Evolutionary conservation across 192 early-diverging fungal genomes (phyloP).

Genomic region (Backusella mclennaniae): DNA sequence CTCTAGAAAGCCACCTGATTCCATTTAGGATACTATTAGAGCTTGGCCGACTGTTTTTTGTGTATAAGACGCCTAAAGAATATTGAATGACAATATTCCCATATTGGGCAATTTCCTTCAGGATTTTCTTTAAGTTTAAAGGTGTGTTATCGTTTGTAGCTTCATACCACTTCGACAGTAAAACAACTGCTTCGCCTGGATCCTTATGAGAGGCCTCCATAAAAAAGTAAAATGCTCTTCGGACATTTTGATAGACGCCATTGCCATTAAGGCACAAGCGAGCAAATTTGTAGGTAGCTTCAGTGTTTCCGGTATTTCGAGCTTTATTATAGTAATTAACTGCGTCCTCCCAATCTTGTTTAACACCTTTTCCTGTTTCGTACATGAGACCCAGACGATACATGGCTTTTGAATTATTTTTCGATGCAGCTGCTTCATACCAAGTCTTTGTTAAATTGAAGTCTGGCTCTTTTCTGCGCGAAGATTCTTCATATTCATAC

Average conservation of each 20-base stretch:
- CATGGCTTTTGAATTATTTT: slow-evolving; percentile 21
- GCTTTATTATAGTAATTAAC: slow-evolving; percentile 21
- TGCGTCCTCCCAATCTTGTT: slow-evolving; percentile 23
- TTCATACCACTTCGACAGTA: neutral
- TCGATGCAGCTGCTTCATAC: no score
- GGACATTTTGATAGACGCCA: neutral
- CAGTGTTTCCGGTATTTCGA: slow-evolving; percentile 11
- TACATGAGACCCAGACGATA: slow-evolving; percentile 23
- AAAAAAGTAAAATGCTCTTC: neutral
- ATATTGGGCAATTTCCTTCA: neutral
- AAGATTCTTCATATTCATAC: no score
- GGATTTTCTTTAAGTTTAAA: neutral
- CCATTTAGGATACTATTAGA: neutral
- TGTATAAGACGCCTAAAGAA: neutral
- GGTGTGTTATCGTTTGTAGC: neutral
- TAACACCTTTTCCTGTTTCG: slow-evolving; percentile 28
- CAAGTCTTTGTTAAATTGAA: no score
- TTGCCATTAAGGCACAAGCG: neutral
- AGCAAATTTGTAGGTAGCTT: slow-evolving; percentile 8
- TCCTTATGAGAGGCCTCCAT: neutral
- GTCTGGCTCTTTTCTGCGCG: no score
- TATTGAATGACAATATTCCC: neutral
- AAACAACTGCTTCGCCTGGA: neutral
- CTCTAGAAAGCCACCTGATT: neutral
- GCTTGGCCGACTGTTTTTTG: no score